Evolutionary conservation across 305 asterid species (phyloP), one percentile per base, ranked within the genome.

Genomic region (Galium porrigens): DNA sequence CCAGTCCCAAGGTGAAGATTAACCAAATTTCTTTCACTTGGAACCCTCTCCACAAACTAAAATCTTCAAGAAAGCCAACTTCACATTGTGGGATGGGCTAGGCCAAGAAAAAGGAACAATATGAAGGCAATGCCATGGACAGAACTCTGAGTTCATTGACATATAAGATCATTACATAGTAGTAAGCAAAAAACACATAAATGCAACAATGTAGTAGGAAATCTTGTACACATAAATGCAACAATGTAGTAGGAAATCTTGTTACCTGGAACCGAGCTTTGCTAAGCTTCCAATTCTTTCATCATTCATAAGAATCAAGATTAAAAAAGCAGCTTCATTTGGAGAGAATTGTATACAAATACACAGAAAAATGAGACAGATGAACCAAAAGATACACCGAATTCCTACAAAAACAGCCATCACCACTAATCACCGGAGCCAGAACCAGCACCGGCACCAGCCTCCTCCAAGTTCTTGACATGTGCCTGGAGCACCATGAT

Each of bases 391-490:
- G 65, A 57, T 71, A 36, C 66, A 36, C 44, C n/a, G 57, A 41
- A 64, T 25, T 6, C 12, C 49, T 18, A 29, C 25, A 27, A 49
- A 22, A 65, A 57, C 46, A 64, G 60, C 34, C 29, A 29, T 4
- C 54, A 65, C 76, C 54, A 65, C 76, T 77, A 88, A 72, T 78
- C 80, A 0, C 64, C 77, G 4, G 58, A 1, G 37, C 73, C 83
- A 49, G 83, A 1, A 44, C 73, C 83, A 49, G 83, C 97, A 0
- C 66, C 77, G 1, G 39, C 5, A 54, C 71, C 84, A 48, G 83
- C 97, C 55, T 85, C 94, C 52, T 83, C 84, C 74, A 90, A 74
- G 77, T 90, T 90, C 80, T 86, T 86, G 68, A 94, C 89, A 68
- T 82, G 73, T 44, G 97, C 97, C 70, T 86, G 65, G 36, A 87